Base-by-base conservation (phyloP, 768 basidiomycete species). In the Mycena alexandri region DNA sequence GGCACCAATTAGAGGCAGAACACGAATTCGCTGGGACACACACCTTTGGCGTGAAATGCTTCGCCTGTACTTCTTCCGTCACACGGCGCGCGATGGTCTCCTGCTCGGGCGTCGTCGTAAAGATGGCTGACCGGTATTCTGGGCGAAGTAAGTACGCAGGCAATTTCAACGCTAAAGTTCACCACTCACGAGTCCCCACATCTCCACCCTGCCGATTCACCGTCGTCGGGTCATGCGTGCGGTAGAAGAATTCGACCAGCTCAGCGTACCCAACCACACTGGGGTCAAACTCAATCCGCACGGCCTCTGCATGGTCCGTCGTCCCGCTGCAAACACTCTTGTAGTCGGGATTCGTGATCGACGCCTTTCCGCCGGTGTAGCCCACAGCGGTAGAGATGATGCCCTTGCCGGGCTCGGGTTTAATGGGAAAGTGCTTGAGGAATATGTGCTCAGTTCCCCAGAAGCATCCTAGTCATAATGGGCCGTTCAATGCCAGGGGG, bases 61-160 rank as follows among this genome's bases (percentile, higher is more conserved):
- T 88, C 68, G 83, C 85, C 75, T 92, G 89, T 1, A 94, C 86
- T 72, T 92, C 89, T 19, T 83, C 81, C 8, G 88, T 91, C 5
- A 93, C 87, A 48, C 85, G 81, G 70, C 83, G 78, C 9, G 92
- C 93, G 61, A 86, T 83, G 42, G 79, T 74, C 29, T 77, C 79
- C 75, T 94, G 93, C 72, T 90, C 90, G 2, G 83, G 81, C 0
- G 84, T 81, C 63, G 87, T 78, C 38, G 84, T 87, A 74, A 93
- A 93, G 71, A 94, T 93, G n/a, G 85, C 90, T 2, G 91, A 91
- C 29, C 93, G 90, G 77, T 94, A 94, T 75, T 93, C 90, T 88
- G 13, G 14, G 2, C 13, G 34, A 10, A 43, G n/a, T 65, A 43
- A 33, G 25, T n/a, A n/a, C 29, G 50, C 19, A 44, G 16, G 33